Conservation (phyloP, 192 early-diverging fungal genomes). For the Funneliformis mosseae region DNA sequence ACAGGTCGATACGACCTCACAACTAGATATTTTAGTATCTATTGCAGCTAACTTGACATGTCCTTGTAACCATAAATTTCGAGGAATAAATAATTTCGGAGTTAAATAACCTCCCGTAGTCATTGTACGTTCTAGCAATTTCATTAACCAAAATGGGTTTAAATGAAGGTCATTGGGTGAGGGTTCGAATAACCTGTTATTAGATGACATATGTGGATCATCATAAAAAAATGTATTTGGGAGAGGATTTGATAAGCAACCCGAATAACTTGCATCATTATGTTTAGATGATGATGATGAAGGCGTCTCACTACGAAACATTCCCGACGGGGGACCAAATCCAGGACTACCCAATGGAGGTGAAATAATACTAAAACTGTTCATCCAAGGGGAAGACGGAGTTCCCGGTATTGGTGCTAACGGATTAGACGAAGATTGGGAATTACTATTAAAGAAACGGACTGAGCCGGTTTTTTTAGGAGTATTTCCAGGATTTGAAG, state of each 20-base stretch:
- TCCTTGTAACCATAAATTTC: slow-evolving; percentile 44
- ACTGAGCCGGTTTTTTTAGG: not conserved
- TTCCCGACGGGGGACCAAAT: not conserved
- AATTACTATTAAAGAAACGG: slow-evolving; percentile 20
- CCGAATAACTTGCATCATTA: slow-evolving; percentile 22
- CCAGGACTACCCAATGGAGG: slow-evolving; percentile 18
- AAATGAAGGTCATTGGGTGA: slow-evolving; percentile 41
- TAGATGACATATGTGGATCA: not conserved
- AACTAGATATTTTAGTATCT: slow-evolving; percentile 43
- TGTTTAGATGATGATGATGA: not conserved
- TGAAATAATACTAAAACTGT: slow-evolving; percentile 8
- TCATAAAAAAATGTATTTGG: slow-evolving; percentile 1
- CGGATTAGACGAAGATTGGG: not conserved
- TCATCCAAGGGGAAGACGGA: slow-evolving; percentile 26
- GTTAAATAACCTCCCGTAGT: slow-evolving; percentile 45
- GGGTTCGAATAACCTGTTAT: slow-evolving; percentile 26
- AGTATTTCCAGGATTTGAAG: slow-evolving; percentile 26
- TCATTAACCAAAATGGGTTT: slow-evolving; percentile 49
- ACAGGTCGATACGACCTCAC: slow-evolving; percentile 38
- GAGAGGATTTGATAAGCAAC: not conserved
- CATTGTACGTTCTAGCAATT: slow-evolving; percentile 45
- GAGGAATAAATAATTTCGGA: slow-evolving; percentile 46
- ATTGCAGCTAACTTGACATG: slow-evolving; percentile 40
- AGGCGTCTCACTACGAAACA: slow-evolving; percentile 1
- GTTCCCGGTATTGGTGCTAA: slow-evolving; percentile 9